These are phyloP conservation scores for Cystobasidium ongulense DNA, from an alignment of 768 basidiomycete genomes.

Conservation along the genomic window DNA sequence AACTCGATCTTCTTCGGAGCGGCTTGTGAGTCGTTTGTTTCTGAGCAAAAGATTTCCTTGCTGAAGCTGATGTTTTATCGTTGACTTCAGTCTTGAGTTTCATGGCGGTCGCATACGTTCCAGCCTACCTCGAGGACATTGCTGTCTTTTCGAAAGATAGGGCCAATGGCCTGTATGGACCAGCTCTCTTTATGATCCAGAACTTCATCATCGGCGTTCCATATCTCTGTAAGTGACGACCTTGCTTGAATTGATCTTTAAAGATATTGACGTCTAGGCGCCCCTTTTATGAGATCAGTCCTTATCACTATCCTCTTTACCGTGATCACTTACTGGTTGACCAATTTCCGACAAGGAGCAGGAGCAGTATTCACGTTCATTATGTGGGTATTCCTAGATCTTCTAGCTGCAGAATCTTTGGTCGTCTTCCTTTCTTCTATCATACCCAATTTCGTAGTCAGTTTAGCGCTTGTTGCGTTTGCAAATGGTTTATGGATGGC, in stretches of 20 bases:
- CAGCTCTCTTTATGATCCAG: conserved; percentile 53
- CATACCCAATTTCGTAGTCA: conserved; percentile 57
- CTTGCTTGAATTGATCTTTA: conserved; percentile 50
- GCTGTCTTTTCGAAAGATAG: conserved; percentile 55
- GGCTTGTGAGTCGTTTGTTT: conserved; percentile 46
- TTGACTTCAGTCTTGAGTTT: conserved; percentile 39
- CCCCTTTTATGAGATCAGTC: background rate
- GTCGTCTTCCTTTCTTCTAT: conserved; percentile 51
- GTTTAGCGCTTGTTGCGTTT: conserved; percentile 54
- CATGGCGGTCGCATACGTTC: conserved; percentile 59
- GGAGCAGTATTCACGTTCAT: conserved; percentile 55
- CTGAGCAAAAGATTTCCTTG: conserved; percentile 55
- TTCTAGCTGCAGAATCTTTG: conserved; percentile 54
- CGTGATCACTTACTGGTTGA: conserved; percentile 41
- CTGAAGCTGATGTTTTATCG: conserved; percentile 52
- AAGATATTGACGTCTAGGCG: conserved; percentile 50
- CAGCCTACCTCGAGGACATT: conserved; percentile 56
- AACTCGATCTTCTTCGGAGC: conserved; percentile 30
- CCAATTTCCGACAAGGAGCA: conserved; percentile 52
- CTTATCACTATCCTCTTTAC: conserved; percentile 30
- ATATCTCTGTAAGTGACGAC: conserved; percentile 51
- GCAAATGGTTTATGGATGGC: conserved; percentile 53
- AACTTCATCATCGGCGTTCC: conserved; percentile 55
- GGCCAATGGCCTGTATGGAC: conserved; percentile 55
- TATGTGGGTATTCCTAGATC: conserved; percentile 53